Base-by-base conservation (phyloP, 495 filamentous ascomycete species). In the Penicillium argentinense region DNA sequence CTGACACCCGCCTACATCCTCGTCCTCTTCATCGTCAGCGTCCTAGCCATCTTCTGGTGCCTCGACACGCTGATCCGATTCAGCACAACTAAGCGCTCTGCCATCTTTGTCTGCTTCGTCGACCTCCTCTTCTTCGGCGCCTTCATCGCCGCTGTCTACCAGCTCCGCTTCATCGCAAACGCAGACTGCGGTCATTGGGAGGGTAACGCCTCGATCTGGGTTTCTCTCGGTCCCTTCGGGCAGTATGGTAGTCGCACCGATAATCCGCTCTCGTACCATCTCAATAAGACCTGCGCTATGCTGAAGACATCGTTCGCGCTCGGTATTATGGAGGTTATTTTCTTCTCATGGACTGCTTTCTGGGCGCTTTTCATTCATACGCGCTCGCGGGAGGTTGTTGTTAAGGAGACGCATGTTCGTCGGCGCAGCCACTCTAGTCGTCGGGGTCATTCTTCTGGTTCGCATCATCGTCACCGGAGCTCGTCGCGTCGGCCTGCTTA, bases 11-110 rank as follows among this genome's bases (percentile, higher is more conserved):
- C 73, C 53, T 87, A 83, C 71, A 85, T 95, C 69, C 83, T 96
- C 17, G 77, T 95, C 48, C 83, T 96, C 53, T 96, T 96, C 82
- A 96, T 96, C 69, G 83, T 87, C 62, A 85, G 85, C 29, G 84
- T 88, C 3, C 78, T 96, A 34, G 91, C 79, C 11, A 73, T 80
- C 23, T 88, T 83, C 59, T 96, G 90, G 90, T 76, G 80, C 29
- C 55, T 95, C 63, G 83, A 80, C 64, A 96, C 91, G 4, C 69
- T 95, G 9, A 84, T 96, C 76, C 78, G 79, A 49, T 89, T 90
- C 72, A 79, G 84, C 57, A 84, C 86, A 24, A 83, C 85, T 29
- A 74, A 76, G 22, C 71, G 80, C 66, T 88, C 88, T 56, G 82
- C 85, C 29, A 64, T 71, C 53, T 92, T 95, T 77, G 86, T 95